Evolutionary conservation across 108 stramenopile genomes (phyloP).

Genomic region (Bacterosira constricta): DNA sequence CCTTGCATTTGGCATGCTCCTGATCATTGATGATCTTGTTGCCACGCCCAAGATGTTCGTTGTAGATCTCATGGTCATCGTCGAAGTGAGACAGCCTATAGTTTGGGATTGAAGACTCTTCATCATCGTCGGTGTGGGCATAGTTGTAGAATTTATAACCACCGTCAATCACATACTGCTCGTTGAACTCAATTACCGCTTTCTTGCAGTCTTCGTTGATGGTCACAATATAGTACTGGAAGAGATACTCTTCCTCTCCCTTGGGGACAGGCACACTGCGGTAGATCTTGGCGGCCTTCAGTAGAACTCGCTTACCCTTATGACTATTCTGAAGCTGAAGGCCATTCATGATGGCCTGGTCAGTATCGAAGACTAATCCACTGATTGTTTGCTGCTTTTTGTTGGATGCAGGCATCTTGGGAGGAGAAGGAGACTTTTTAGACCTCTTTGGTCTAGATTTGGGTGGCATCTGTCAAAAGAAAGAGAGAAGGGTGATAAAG

Average conservation of each 20-base stretch:
- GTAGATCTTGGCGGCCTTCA: not conserved
- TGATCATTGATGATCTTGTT: not conserved
- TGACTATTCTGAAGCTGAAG: not conserved
- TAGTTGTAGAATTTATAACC: not conserved
- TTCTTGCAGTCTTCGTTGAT: not conserved
- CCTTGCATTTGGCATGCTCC: not conserved
- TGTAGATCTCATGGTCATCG: conserved; percentile 1
- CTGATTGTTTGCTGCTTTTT: too few relatives aligned
- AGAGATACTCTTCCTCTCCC: not conserved
- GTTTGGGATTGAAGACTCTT: not conserved
- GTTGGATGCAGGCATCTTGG: too few relatives aligned
- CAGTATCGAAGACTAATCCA: too few relatives aligned
- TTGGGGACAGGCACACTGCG: not conserved
- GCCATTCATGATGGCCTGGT: not conserved
- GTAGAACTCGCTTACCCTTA: not conserved
- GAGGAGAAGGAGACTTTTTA: too few relatives aligned
- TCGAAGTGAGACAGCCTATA: not conserved
- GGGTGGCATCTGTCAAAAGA: too few relatives aligned
- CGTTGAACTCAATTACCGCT: not conserved
- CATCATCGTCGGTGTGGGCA: not conserved
- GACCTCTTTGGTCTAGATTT: too few relatives aligned
- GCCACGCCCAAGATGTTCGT: not conserved
- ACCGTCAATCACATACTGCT: not conserved
- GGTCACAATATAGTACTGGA: not conserved
- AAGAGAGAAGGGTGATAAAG: too few relatives aligned